Conservation (phyloP, 2,329 filamentous ascomycete species). For the Diaporthe citrichinensis region DNA sequence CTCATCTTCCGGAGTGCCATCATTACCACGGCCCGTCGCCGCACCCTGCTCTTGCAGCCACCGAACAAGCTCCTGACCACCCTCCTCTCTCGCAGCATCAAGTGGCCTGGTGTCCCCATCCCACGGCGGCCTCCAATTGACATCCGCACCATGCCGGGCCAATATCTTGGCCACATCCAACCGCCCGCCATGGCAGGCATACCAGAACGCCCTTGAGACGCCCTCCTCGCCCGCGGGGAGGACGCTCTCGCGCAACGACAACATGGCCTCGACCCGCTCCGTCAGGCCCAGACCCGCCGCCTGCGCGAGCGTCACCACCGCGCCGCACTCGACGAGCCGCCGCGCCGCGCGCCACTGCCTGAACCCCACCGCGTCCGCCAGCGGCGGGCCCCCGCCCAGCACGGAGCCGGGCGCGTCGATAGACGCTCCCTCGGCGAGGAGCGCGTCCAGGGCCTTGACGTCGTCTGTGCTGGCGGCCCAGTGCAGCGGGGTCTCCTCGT, state of each 20-base stretch:
- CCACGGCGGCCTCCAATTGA: neutral
- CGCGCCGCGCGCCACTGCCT: neutral
- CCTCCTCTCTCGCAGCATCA: neutral
- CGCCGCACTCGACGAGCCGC: neutral
- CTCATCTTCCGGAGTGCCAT: neutral
- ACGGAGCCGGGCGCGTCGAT: neutral
- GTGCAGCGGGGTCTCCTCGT: neutral
- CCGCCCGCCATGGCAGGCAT: neutral
- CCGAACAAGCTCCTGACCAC: neutral
- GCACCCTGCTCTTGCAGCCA: neutral
- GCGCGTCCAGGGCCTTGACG: neutral
- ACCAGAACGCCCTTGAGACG: neutral
- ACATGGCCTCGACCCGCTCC: neutral
- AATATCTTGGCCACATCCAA: neutral
- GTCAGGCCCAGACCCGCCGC: neutral
- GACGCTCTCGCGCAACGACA: neutral
- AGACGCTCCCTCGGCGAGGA: neutral
- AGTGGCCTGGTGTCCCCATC: neutral
- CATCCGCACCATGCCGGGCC: neutral
- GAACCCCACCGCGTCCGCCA: neutral
- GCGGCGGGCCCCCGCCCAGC: neutral
- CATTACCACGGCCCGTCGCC: neutral
- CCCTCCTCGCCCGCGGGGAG: neutral
- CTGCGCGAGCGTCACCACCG: neutral
- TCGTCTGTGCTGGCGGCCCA: neutral